Evolutionary conservation across 2,329 filamentous ascomycete genomes (phyloP).

Genomic region (Cercospora sesami): DNA sequence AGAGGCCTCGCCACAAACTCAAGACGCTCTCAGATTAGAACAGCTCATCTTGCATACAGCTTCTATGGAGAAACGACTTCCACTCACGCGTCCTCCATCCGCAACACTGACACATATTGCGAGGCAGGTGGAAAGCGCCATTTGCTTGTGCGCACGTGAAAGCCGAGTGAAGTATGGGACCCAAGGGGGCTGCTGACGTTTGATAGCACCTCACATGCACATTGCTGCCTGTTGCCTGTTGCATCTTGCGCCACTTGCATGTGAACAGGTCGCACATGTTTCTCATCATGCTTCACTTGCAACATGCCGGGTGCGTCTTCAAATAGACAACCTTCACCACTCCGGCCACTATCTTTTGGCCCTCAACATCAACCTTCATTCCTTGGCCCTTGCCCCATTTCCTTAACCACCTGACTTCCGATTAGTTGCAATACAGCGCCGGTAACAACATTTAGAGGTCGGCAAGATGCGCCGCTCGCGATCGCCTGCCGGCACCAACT

Average conservation of each 20-base stretch:
- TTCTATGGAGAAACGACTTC: background rate
- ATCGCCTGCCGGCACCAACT: background rate
- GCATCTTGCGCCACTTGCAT: background rate
- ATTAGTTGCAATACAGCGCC: background rate
- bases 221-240: background rate
- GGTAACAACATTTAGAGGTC: background rate
- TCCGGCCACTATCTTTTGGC: background rate
- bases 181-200: background rate
- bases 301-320: background rate
- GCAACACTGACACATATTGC: background rate
- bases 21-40: background rate
- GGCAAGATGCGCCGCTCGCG: background rate
- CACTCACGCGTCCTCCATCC: background rate
- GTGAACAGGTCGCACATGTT: background rate
- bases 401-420: background rate
- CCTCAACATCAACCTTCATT: background rate
- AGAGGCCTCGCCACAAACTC: background rate
- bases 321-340: background rate
- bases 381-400: background rate
- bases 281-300: background rate
- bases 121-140: background rate
- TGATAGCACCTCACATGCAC: background rate
- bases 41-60: background rate
- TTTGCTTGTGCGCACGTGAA: background rate
- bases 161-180: background rate